These are phyloP conservation scores for Boletus insuetus DNA, from an alignment of 768 basidiomycete species.

Conservation along the genomic window DNA sequence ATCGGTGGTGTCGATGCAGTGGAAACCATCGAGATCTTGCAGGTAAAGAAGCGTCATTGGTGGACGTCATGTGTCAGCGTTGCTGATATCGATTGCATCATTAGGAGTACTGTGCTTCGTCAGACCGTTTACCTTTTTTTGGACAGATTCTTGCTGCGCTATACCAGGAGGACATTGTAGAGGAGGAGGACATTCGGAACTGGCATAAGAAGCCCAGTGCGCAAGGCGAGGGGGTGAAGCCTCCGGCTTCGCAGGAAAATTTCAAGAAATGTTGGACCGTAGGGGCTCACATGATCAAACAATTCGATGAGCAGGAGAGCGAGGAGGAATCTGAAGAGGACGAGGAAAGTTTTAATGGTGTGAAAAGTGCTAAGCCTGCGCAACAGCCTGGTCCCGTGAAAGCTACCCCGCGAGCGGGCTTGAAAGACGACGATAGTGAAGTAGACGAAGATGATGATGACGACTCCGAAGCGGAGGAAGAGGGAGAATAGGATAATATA, in stretches of 20 bases:
- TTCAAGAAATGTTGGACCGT: constrained; percentile 67
- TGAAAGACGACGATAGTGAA: constrained; percentile 5
- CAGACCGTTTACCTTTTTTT: constrained; percentile 67
- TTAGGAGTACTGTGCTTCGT: constrained; percentile 65
- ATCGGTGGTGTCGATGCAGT: constrained; percentile 83
- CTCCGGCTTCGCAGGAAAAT: constrained; percentile 47
- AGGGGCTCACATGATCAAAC: constrained; percentile 72
- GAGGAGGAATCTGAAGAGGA: constrained; percentile 40
- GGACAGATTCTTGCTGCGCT: constrained; percentile 81
- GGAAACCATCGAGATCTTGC: constrained; percentile 75
- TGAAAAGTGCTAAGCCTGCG: not conserved
- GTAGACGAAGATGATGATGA: constrained; percentile 2
- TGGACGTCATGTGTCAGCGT: not conserved
- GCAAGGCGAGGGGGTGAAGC: constrained; percentile 47
- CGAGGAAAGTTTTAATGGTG: constrained; percentile 6
- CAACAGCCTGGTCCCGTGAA: not conserved
- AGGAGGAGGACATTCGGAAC: constrained; percentile 83
- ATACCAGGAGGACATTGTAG: constrained; percentile 90
- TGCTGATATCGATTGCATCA: not conserved
- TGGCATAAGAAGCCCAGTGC: constrained; percentile 71
- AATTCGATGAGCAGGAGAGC: constrained; percentile 77
- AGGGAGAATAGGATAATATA: constrained; percentile 5
- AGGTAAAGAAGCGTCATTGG: constrained; percentile 43
- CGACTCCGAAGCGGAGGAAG: constrained; percentile 5
- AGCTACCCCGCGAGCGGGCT: not conserved